Percentiles rank a stretch among this genome's conserved stretches.
phyloP scores from a whole-genome alignment of 2,329 filamentous ascomycete species.

The Cytospora paraplurivora region DNA sequence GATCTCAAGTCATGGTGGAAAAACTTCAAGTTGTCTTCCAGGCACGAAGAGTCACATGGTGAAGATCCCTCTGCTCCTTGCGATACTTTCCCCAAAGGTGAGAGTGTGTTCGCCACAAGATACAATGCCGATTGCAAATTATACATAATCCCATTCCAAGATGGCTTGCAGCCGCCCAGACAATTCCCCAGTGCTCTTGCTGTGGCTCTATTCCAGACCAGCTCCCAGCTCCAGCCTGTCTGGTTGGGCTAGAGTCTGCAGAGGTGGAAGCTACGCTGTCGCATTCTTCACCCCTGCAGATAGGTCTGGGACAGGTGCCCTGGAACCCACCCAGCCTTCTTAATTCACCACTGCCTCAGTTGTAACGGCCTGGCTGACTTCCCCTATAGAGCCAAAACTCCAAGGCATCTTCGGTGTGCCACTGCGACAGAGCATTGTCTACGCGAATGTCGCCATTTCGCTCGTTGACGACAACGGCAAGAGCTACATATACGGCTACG shows the following conservation, averaged over 20 bases:
- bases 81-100: conserved; percentile 7
- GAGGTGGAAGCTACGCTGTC: conserved; percentile 1
- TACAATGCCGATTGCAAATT: background rate
- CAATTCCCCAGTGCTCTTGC: background rate
- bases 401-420: conserved; percentile 94
- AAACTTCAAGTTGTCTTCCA: conserved; percentile 75
- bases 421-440: conserved; percentile 89
- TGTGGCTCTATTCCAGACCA: background rate
- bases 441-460: conserved; percentile 97
- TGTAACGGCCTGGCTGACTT: conserved; percentile 30
- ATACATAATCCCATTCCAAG: conserved; percentile 10
- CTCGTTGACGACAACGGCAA: conserved; percentile 88
- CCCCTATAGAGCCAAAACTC: conserved; percentile 47
- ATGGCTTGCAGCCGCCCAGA: conserved; percentile 3
- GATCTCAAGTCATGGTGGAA: conserved; percentile 98
- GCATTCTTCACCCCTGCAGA: background rate
- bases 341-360: background rate
- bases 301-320: background rate
- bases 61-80: conserved; percentile 43
- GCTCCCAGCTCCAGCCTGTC: conserved; percentile 14
- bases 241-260: conserved; percentile 11
- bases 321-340: background rate
- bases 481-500: conserved; percentile 98
- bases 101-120: background rate
- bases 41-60: conserved; percentile 60